A percentile compares a stretch with the other conserved stretches of the same genome.
phyloP scores from a whole-genome alignment of 2,329 filamentous ascomycete genomes.

The Epichloe hybrida region DNA sequence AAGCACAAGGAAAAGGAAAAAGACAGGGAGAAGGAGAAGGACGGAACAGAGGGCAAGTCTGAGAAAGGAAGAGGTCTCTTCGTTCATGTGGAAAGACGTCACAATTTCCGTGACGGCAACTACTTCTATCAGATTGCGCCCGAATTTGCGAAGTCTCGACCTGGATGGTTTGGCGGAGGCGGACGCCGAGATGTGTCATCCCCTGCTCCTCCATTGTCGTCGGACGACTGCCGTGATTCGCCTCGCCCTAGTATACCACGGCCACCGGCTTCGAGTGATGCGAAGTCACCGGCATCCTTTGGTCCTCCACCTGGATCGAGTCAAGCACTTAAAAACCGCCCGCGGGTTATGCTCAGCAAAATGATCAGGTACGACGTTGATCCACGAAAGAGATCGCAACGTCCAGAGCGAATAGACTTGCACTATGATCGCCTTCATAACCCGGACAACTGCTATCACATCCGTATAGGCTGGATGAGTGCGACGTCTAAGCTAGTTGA shows the following conservation, averaged over 20 bases:
- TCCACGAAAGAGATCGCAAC: slow-evolving; percentile 71
- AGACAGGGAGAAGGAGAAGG: slow-evolving; percentile 13
- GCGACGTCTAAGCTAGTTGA: slow-evolving; percentile 91
- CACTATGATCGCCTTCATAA: slow-evolving; percentile 97
- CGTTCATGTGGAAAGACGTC: slow-evolving; percentile 79
- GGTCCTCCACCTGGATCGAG: slow-evolving; percentile 37
- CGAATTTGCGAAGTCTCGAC: slow-evolving; percentile 63
- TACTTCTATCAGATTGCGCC: slow-evolving; percentile 88
- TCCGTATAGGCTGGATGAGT: slow-evolving; percentile 95
- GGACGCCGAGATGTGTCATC: slow-evolving; percentile 35
- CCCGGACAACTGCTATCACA: slow-evolving; percentile 95
- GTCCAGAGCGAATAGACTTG: slow-evolving; percentile 78
- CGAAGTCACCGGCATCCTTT: slow-evolving; percentile 36
- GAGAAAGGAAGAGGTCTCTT: slow-evolving; percentile 52
- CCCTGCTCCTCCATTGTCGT: slow-evolving; percentile 59
- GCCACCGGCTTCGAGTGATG: slow-evolving; percentile 40
- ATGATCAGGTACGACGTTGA: slow-evolving; percentile 93
- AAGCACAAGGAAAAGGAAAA: slow-evolving; percentile 24
- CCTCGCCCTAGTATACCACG: slow-evolving; percentile 34
- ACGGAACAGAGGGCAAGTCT: slow-evolving; percentile 8
- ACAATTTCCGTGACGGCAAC: slow-evolving; percentile 89
- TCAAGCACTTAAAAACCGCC: slow-evolving; percentile 41
- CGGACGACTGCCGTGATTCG: slow-evolving; percentile 47
- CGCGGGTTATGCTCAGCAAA: slow-evolving; percentile 72
- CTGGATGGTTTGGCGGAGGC: slow-evolving; percentile 40